A percentile compares a stretch with the other conserved stretches of the same genome.
phyloP scores from a whole-genome alignment of 1,284 basidiomycete genomes.

The Ceratobasidium sp. region DNA sequence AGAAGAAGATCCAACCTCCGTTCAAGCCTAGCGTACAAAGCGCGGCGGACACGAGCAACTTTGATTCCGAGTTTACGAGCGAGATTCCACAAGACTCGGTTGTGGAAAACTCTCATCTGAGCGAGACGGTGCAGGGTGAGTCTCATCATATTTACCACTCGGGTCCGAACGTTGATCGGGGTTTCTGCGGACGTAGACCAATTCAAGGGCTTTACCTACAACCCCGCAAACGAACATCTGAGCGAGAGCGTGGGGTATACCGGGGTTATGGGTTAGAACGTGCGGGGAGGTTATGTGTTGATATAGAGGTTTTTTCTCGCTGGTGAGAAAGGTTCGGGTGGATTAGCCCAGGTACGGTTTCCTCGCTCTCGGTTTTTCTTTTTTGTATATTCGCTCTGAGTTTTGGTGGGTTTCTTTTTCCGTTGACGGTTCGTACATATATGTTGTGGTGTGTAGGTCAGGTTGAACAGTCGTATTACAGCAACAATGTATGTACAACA shows the following conservation, averaged over 20 bases:
- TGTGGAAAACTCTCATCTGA: constrained; percentile 90
- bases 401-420: neutral
- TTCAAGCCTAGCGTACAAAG: constrained; percentile 97
- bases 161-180: constrained; percentile 1
- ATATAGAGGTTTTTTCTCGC: constrained; percentile 17
- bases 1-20: constrained; percentile 97
- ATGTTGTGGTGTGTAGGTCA: constrained; percentile 13
- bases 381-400: neutral
- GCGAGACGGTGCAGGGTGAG: constrained; percentile 83
- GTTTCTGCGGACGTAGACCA: constrained; percentile 65
- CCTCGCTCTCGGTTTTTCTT: neutral
- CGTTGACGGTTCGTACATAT: constrained; percentile 15
- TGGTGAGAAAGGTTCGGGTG: neutral
- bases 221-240: constrained; percentile 79
- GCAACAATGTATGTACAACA: constrained; percentile 36
- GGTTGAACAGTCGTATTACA: constrained; percentile 22
- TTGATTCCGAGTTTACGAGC: constrained; percentile 94
- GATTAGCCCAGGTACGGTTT: neutral
- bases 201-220: constrained; percentile 86
- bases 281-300: neutral
- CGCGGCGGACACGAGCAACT: constrained; percentile 81
- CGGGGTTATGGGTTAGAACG: constrained; percentile 46
- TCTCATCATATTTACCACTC: neutral
- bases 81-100: constrained; percentile 95
- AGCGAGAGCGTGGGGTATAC: constrained; percentile 48